Evolutionary conservation across 768 basidiomycete species (phyloP).

Genomic region (Mycena rebaudengoi): DNA sequence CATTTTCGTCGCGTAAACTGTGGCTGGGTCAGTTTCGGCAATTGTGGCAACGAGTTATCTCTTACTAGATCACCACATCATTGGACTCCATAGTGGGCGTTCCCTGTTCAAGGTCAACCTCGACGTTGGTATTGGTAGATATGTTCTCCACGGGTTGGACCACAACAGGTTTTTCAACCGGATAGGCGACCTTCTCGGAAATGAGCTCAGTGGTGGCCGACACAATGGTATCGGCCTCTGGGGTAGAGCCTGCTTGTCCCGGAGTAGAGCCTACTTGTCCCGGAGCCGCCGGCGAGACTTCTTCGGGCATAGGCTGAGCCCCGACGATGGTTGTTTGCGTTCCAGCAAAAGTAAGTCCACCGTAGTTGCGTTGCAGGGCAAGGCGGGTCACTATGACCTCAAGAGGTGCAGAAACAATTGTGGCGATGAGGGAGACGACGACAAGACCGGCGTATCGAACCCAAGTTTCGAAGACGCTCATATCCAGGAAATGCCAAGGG

Average conservation of each 20-base stretch:
- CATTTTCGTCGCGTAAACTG: slow-evolving; percentile 37
- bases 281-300: background rate
- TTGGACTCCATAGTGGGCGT: background rate
- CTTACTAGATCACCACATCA: slow-evolving; percentile 21
- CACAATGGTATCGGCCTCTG: background rate
- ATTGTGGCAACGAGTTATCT: background rate
- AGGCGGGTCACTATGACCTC: slow-evolving; percentile 37
- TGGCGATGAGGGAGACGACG: slow-evolving; percentile 21
- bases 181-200: background rate
- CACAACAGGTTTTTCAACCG: background rate
- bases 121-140: background rate
- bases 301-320: background rate
- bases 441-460: background rate
- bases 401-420: slow-evolving; percentile 32
- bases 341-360: background rate
- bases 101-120: slow-evolving; percentile 1
- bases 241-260: background rate
- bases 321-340: too few species aligned
- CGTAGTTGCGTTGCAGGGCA: slow-evolving; percentile 30
- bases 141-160: background rate
- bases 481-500: background rate
- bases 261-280: background rate
- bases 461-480: background rate
- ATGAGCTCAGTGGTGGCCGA: background rate
- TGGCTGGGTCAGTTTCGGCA: background rate